Evolutionary conservation across 2,329 filamentous ascomycete species (phyloP), one percentile per base, ranked within the genome.

Genomic region (Phialophora macrospora): DNA sequence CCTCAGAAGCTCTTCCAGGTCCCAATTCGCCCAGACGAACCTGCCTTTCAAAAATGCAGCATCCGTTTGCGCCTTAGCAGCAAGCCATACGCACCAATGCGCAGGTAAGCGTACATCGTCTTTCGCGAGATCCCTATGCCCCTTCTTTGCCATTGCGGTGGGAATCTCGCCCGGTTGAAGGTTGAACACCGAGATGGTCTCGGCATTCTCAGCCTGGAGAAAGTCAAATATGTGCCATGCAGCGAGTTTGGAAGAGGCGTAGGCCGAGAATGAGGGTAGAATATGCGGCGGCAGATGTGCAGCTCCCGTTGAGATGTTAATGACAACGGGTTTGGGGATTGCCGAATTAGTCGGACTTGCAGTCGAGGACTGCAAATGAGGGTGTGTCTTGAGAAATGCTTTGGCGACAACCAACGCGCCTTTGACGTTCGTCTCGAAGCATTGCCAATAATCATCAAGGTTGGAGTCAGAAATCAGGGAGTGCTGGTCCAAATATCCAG

Each of bases 1-100:
- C 51, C 76, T 79, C 75, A 80, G 85, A 71, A 87, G 87, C 56
- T 64, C 56, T 17, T 60, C 34, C 7, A 60, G 26, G n/a, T 64
- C 49, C 62, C 62, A 64, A 32, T 55, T 64, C 1, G 17, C 62
- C 49, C 56, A 58, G 1, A 60, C 24, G 14, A 59, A 48, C n/a
- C 62, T 51, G n/a, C 62, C 62, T 30, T 44, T 59, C 28, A 64
- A n/a, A 17, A 59, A 64, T 11, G 46, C 51, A 7, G 62, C 62
- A 5, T 62, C 59, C 2, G 49, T 41, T 9, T 55, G 49, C 4
- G 59, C 62, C 20, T 58, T 54, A 11, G 62, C 54, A 9, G 46
- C 62, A 22, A 51, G 34, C 55, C 49, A 60, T 11, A 60, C 46
- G n/a, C 56, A 60, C 55, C 56, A 60, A 32, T 52, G 38, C 3